Percentiles rank a stretch among this genome's conserved stretches.
phyloP scores from a whole-genome alignment of 495 filamentous ascomycete genomes.

The Aspergillus nidulans region DNA sequence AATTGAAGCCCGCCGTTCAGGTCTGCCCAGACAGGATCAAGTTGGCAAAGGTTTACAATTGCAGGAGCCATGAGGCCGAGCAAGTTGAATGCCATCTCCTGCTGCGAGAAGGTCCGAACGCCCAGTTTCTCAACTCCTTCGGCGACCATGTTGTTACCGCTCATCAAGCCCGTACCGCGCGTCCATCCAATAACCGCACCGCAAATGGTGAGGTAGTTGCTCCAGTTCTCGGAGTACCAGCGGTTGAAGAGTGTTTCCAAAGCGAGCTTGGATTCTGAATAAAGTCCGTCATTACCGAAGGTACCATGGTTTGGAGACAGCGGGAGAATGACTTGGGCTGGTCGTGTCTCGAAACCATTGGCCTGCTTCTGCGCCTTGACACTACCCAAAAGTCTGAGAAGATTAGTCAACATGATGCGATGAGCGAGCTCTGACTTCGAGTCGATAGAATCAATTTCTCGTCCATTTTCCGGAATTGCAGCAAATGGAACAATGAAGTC shows the following conservation, averaged over 20 bases:
- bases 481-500: constrained; percentile 96
- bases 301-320: constrained; percentile 98
- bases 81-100: constrained; percentile 99
- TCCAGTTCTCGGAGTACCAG: constrained; percentile 98
- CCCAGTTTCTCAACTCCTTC: constrained; percentile 95
- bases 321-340: constrained; percentile 92
- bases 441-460: constrained; percentile 95
- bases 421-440: constrained; percentile 98
- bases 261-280: constrained; percentile 95
- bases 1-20: constrained; percentile 97
- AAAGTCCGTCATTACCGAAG: constrained; percentile 95
- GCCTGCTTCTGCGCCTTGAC: constrained; percentile 86
- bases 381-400: constrained; percentile 81
- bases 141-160: constrained; percentile 94
- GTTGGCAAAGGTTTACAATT: constrained; percentile 93
- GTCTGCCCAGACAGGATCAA: constrained; percentile 93
- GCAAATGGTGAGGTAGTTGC: constrained; percentile 96
- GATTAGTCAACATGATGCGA: constrained; percentile 98
- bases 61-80: constrained; percentile 93
- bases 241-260: constrained; percentile 97
- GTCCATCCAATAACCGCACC: constrained; percentile 99
- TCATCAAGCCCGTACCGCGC: constrained; percentile 96
- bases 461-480: constrained; percentile 94
- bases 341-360: constrained; percentile 87
- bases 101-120: constrained; percentile 97